Base-by-base conservation (phyloP, 805 yeast species). In the Myxozyma monticola region DNA sequence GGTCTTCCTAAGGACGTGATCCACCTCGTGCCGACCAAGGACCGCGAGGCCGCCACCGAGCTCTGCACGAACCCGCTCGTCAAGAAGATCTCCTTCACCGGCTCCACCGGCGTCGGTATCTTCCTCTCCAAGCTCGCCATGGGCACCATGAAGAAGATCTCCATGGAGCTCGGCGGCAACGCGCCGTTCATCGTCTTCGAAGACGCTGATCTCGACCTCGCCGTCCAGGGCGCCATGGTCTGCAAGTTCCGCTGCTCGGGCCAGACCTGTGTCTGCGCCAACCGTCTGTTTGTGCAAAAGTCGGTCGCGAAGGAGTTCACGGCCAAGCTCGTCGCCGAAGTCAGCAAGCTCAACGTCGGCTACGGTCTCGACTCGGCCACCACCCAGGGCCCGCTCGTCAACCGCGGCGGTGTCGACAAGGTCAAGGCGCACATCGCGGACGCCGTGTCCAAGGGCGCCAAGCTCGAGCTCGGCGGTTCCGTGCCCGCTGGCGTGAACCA, bases 131-230 rank as follows among this genome's bases (percentile, higher is more conserved):
- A 70, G 45, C 87, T 82, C 64, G 75, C 84, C 3, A 54, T 73
- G 14, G 73, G 79, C 12, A 78, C 88, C 0, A 72, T 85, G 62
- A 85, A 85, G 72, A 85, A 84, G 65, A 68, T 82, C 42, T 80
- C 88, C 2, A 73, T 85, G 65, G 91, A 85, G 68, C 75, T 85
- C 38, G 91, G 93, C 28, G 93, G 93, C 28, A 85, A 85, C 66
- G 88, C 91, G n/a, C 90, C 93, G 1, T 79, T 84, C 58, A 76
- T 85, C 48, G 82, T 85, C 1, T 85, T 85, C 65, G 81, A 83
- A 45, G 90, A 84, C 62, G 88, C 88, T 8, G 79, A 84, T 54
- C 55, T 85, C 18, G 84, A 81, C 51, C 68, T 71, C 36, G 91
- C 91, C 0, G 80, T 85, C 12, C 76, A 74, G 18, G 87, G 81